Evolutionary conservation across 139 green algal genomes (phyloP).

Genomic region (Chlorella sp.): DNA sequence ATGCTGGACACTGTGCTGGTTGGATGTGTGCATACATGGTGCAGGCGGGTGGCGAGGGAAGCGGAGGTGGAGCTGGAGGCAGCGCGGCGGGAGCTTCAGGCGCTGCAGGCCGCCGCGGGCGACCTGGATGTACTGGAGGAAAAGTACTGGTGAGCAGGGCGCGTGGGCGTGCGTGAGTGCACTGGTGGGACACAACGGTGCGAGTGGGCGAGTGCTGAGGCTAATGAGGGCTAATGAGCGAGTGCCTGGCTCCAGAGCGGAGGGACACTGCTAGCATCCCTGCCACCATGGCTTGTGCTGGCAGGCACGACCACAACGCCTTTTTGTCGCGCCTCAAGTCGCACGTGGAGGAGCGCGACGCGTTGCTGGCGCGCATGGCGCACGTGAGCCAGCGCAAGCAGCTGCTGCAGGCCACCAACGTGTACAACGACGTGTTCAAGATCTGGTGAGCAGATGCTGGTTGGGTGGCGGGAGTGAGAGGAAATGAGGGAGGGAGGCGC

Average conservation of each 20-base stretch:
- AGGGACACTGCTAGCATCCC: too few relatives aligned
- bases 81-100: conserved; percentile 13
- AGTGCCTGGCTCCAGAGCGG: too few relatives aligned
- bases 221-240: too few relatives aligned
- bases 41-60: conserved; percentile 6
- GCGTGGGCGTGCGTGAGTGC: background rate
- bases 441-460: conserved; percentile 65
- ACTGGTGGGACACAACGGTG: too few relatives aligned
- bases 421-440: conserved; percentile 84
- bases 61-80: conserved; percentile 39
- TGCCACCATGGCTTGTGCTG: too few relatives aligned
- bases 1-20: too few relatives aligned
- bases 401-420: conserved; percentile 67
- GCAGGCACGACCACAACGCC: conserved; percentile 72
- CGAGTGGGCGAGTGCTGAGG: too few relatives aligned
- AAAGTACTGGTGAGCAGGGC: conserved; percentile 57
- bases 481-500: too few relatives aligned
- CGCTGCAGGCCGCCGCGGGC: conserved; percentile 14
- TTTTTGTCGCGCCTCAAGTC: conserved; percentile 58
- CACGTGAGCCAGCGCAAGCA: conserved; percentile 49
- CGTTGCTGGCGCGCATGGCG: conserved; percentile 55
- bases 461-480: too few relatives aligned
- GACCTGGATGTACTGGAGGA: conserved; percentile 61
- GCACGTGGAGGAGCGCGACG: conserved; percentile 71
- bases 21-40: too few relatives aligned